These are phyloP conservation scores for Daldinia loculata DNA, from an alignment of 495 filamentous ascomycete species.

Conservation along the genomic window DNA sequence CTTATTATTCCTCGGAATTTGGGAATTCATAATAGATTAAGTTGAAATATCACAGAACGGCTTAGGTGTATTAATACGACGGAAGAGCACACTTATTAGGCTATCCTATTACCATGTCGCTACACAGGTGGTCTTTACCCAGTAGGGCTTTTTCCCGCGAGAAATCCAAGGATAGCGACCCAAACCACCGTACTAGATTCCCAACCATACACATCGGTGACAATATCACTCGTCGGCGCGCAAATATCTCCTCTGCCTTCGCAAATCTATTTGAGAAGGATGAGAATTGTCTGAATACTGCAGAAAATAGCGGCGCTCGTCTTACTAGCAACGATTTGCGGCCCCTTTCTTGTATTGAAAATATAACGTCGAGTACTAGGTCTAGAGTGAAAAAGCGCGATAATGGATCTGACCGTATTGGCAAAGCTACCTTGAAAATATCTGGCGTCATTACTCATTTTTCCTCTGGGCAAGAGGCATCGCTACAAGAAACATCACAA, in stretches of 20 bases:
- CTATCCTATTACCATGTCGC: constrained; percentile 37
- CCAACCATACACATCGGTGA: constrained; percentile 35
- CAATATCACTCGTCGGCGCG: constrained; percentile 21
- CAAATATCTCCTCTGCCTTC: constrained; percentile 40
- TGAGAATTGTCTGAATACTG: constrained; percentile 18
- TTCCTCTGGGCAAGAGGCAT: constrained; percentile 2
- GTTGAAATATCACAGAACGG: constrained; percentile 16
- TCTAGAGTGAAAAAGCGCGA: not conserved
- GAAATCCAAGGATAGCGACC: constrained; percentile 29
- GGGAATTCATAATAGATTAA: constrained; percentile 14
- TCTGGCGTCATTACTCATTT: not conserved
- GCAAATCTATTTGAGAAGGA: constrained; percentile 39
- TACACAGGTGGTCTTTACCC: constrained; percentile 44
- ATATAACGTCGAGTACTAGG: constrained; percentile 10
- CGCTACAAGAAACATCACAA: not conserved
- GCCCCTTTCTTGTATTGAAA: constrained; percentile 28
- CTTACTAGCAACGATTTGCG: not conserved
- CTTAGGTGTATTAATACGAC: constrained; percentile 26
- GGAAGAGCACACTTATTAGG: constrained; percentile 19
- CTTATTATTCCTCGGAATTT: constrained; percentile 22
- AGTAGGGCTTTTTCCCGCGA: constrained; percentile 35
- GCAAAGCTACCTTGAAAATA: not conserved
- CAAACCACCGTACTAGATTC: constrained; percentile 21
- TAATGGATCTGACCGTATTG: not conserved
- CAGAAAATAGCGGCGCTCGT: not conserved